A percentile compares a stretch with the other conserved stretches of the same genome.
Conservation (phyloP, 352 stramenopile species). For the Phytophthora cryptogea region DNA sequence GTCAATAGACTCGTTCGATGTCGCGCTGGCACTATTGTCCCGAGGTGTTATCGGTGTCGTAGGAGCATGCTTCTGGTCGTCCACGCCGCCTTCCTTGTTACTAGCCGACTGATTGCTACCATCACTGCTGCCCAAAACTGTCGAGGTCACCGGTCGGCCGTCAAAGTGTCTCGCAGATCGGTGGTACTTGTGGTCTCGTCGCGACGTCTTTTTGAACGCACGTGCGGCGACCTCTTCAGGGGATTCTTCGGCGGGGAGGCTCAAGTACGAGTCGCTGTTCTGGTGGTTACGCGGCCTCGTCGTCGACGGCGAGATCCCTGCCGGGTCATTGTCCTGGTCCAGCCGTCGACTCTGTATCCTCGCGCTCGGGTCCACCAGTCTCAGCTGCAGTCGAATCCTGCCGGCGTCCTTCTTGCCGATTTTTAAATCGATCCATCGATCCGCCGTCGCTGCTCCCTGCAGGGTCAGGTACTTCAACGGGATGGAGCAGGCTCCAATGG, state of each 20-base stretch:
- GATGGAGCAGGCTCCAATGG: constrained; percentile 59
- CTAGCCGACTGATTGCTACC: constrained; percentile 25
- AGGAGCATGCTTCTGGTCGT: constrained; percentile 18
- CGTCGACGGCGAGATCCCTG: constrained; percentile 1
- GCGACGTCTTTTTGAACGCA: constrained; percentile 27
- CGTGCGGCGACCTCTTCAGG: constrained; percentile 28
- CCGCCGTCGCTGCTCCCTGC: constrained; percentile 40
- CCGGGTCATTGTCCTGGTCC: constrained; percentile 11
- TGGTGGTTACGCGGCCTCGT: constrained; percentile 20
- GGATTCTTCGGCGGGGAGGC: constrained; percentile 31
- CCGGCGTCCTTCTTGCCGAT: constrained; percentile 61
- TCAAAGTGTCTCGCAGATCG: constrained; percentile 35
- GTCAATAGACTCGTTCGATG: constrained; percentile 46
- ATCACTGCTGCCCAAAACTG: constrained; percentile 22
- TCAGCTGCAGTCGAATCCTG: constrained; percentile 68
- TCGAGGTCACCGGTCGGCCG: constrained; percentile 19
- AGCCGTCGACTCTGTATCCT: constrained; percentile 19
- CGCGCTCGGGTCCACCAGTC: constrained; percentile 39
- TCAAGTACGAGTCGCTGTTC: constrained; percentile 37
- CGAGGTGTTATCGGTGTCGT: constrained; percentile 13
- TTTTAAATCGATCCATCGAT: constrained; percentile 65
- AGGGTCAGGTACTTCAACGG: constrained; percentile 47
- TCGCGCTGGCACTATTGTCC: constrained; percentile 41
- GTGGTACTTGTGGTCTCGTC: constrained; percentile 43
- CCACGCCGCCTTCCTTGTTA: constrained; percentile 20